Evolutionary conservation across 257 asterid genomes (phyloP).

Genomic region (Solanum tacnaense): DNA sequence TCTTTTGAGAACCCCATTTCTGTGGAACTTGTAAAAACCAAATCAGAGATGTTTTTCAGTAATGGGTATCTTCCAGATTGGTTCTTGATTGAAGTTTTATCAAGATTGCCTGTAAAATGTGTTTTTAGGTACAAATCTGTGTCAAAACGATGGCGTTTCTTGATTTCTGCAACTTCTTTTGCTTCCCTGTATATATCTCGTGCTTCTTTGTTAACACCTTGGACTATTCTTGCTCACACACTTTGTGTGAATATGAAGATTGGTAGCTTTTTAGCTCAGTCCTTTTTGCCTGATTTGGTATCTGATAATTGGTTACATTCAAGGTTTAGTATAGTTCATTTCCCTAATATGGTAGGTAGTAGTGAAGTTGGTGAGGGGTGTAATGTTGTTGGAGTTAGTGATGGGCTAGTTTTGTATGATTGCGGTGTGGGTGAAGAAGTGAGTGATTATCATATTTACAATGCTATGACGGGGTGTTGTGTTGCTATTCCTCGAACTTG

Average conservation of each 20-base stretch:
- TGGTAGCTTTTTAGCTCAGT: neutral
- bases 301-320: neutral
- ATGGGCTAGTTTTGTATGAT: neutral
- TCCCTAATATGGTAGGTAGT: neutral
- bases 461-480: neutral
- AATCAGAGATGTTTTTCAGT: neutral
- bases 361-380: neutral
- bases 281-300: neutral
- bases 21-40: neutral
- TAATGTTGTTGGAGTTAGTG: neutral
- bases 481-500: neutral
- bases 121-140: conserved; percentile 6
- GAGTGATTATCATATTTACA: neutral
- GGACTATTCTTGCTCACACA: neutral
- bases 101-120: neutral
- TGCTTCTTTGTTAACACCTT: neutral
- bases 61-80: conserved; percentile 1
- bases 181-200: neutral
- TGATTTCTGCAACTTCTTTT: neutral
- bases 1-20: neutral
- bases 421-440: neutral
- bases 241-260: neutral
- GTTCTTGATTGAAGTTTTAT: neutral
- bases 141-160: neutral
- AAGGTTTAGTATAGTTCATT: neutral